Conservation (phyloP, 2,329 filamentous ascomycete genomes). For the Talaromyces sp. region DNA sequence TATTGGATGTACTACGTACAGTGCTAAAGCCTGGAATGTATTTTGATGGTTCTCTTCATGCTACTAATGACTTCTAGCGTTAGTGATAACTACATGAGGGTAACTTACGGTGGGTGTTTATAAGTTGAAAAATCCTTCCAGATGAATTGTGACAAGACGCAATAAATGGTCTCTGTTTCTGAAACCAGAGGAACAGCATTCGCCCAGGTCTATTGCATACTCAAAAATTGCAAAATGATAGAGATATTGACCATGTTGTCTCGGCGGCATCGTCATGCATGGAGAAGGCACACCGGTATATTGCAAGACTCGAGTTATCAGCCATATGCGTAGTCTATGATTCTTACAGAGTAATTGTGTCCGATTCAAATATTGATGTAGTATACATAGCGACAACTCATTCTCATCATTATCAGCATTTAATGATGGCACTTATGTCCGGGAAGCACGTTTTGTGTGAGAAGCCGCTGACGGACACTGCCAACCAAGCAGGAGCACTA, state of each 20-base stretch:
- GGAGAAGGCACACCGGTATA: slow-evolving; percentile 67
- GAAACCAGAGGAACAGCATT: neutral
- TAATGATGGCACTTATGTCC: slow-evolving; percentile 75
- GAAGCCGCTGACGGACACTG: slow-evolving; percentile 84
- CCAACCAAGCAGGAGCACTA: slow-evolving; percentile 69
- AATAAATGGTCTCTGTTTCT: neutral
- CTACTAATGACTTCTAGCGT: neutral
- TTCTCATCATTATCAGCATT: slow-evolving; percentile 89
- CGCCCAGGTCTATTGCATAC: slow-evolving; percentile 63
- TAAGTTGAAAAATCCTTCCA: neutral
- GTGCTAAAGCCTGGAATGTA: neutral
- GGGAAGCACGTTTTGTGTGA: slow-evolving; percentile 88
- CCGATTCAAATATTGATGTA: slow-evolving; percentile 75
- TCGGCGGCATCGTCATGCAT: slow-evolving; percentile 73
- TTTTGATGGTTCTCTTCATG: neutral
- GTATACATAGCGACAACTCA: slow-evolving; percentile 88
- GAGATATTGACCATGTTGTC: slow-evolving; percentile 72
- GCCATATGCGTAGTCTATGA: slow-evolving; percentile 70
- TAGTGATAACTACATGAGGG: neutral
- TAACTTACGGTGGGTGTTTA: neutral
- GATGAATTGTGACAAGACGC: neutral
- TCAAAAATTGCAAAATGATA: slow-evolving; percentile 64
- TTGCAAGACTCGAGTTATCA: slow-evolving; percentile 67
- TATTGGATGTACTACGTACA: neutral
- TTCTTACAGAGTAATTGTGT: slow-evolving; percentile 76